Base-by-base conservation (phyloP, 1,284 basidiomycete genomes). In the Anthracocystis walkeri region DNA sequence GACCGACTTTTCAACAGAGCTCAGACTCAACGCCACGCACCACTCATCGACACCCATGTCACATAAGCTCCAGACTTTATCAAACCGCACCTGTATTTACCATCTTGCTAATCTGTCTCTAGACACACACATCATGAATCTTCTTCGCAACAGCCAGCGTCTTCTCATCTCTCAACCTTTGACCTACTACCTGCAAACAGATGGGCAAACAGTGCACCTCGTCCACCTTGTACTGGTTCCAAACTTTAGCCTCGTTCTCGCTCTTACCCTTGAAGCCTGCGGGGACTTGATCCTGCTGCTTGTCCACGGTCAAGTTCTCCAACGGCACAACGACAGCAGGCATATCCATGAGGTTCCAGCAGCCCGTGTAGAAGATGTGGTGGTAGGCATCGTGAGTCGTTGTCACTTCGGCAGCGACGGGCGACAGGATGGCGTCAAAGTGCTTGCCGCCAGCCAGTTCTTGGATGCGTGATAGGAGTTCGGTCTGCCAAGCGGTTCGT, bases 341-440 rank as follows among this genome's bases (percentile, higher is more conserved):
- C 54, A 58, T 60, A 46, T 79, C 75, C 75, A 79, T 75, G 23
- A 79, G 54, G 44, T 79, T 79, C 77, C 77, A 79, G 21, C 52
- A 51, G n/a, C 68, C 73, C 27, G 77, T 79, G 50, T 74, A 77
- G 51, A 72, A 70, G 57, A 77, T 69, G 58, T 78, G 75, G 20
- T 77, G 70, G 58, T 53, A 75, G 7, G 55, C 64, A 29, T 74
- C 77, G 56, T 78, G 68, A 11, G 31, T 42, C 0, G 75, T 74
- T 4, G 58, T 42, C 31, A 64, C 70, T 14, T 74, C 69, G 14
- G 77, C 71, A 4, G 77, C 68, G 4, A 63, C 70, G 21, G 77
- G 77, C 38, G 65, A 62, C 8, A 79, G 14, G 44, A 79, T 57
- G 12, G 70, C 75, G 38, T 79, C 75, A 25, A 69, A 61, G 23